Evolutionary conservation across 2,329 filamentous ascomycete species (phyloP).

Genomic region (Sarocladium oryzae): DNA sequence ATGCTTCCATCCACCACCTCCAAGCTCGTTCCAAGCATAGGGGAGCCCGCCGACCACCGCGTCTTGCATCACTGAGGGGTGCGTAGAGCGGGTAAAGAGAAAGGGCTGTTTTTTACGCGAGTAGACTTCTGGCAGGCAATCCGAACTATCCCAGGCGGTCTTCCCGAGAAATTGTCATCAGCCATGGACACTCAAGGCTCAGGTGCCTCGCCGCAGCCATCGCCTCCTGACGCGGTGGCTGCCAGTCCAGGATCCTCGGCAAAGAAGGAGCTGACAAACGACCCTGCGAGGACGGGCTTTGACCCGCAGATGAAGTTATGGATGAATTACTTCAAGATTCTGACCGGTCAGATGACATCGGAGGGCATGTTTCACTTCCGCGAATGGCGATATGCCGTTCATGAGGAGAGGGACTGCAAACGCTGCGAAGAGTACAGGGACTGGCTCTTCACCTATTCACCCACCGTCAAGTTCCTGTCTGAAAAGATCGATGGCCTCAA

Average conservation of each 20-base stretch:
- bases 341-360: slow-evolving; percentile 64
- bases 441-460: slow-evolving; percentile 78
- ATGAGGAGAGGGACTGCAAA: slow-evolving; percentile 72
- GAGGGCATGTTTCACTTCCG: slow-evolving; percentile 72
- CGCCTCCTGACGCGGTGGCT: background rate
- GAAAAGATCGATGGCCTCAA: slow-evolving; percentile 76
- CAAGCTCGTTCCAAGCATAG: slow-evolving; percentile 5
- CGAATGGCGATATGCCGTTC: slow-evolving; percentile 64
- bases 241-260: background rate
- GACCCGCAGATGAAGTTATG: slow-evolving; percentile 58
- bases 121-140: slow-evolving; percentile 5
- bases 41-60: slow-evolving; percentile 7
- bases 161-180: background rate
- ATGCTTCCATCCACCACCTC: slow-evolving; percentile 3
- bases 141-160: background rate
- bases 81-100: slow-evolving; percentile 8
- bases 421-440: slow-evolving; percentile 77
- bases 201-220: background rate
- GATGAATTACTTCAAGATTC: slow-evolving; percentile 80
- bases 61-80: slow-evolving; percentile 9
- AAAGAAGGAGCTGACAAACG: slow-evolving; percentile 41
- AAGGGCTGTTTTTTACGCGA: slow-evolving; percentile 5
- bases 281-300: slow-evolving; percentile 56
- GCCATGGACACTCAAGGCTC: slow-evolving; percentile 10
- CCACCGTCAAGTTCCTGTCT: slow-evolving; percentile 78